These are phyloP conservation scores for Tanacetum coccineum DNA, from an alignment of 129 eudicot species.

Conservation along the genomic window DNA sequence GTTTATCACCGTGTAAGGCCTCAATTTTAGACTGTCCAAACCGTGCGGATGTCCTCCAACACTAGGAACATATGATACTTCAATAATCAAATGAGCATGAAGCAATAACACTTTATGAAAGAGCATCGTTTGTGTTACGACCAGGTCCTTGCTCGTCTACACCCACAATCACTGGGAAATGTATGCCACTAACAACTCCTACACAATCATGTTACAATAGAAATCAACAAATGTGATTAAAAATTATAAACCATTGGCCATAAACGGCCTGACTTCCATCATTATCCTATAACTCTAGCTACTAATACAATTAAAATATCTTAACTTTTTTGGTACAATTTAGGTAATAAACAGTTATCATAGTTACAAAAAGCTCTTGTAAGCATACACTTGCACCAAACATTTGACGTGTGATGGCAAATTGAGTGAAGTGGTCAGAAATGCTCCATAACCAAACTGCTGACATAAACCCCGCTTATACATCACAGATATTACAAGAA, in stretches of 20 bases:
- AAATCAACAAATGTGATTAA: no score
- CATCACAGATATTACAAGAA: not conserved
- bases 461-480: slow-evolving; percentile 15
- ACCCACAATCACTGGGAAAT: no score
- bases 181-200: no score
- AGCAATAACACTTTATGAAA: no score
- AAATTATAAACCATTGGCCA: slow-evolving; percentile 64
- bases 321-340: not conserved
- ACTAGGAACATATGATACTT: no score
- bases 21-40: no score
- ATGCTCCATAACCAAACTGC: slow-evolving; percentile 68
- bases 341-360: slow-evolving; percentile 1
- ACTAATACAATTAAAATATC: not conserved
- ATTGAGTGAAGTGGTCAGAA: slow-evolving; percentile 41
- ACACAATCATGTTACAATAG: no score
- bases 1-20: no score
- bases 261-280: slow-evolving; percentile 27
- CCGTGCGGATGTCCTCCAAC: no score
- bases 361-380: slow-evolving; percentile 22
- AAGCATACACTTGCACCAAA: slow-evolving; percentile 25
- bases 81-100: no score
- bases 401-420: slow-evolving; percentile 40
- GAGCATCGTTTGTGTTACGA: no score
- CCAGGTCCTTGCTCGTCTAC: no score
- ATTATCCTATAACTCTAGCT: slow-evolving; percentile 27